Evolutionary conservation across 306 rosid species (phyloP).

Genomic region (Acacia confusa): DNA sequence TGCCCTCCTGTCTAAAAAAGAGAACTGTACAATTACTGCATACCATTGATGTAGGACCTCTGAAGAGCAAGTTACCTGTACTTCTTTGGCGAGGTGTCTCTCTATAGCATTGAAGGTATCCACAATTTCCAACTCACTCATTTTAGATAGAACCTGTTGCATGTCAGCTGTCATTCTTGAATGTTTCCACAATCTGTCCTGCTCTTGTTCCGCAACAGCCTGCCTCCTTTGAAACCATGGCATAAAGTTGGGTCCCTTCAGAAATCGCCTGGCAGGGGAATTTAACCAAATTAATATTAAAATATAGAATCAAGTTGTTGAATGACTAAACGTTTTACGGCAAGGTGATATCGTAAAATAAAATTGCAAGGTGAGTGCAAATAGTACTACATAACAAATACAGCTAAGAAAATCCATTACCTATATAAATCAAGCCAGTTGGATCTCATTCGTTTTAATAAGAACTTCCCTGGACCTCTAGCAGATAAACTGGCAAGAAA

Average conservation of each 20-base stretch:
- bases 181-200: constrained; percentile 78
- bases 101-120: constrained; percentile 83
- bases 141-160: constrained; percentile 56
- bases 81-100: constrained; percentile 72
- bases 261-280: constrained; percentile 63
- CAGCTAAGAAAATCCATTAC: constrained; percentile 39
- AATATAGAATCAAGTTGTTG: background rate
- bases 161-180: constrained; percentile 79
- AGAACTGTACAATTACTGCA: constrained; percentile 10
- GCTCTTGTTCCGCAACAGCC: constrained; percentile 82
- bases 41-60: background rate
- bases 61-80: constrained; percentile 53
- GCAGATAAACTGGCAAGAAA: constrained; percentile 74
- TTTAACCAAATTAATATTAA: constrained; percentile 22
- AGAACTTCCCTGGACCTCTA: constrained; percentile 95
- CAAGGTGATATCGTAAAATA: background rate
- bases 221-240: constrained; percentile 93
- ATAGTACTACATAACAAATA: constrained; percentile 9
- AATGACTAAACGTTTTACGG: background rate
- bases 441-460: constrained; percentile 84
- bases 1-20: background rate
- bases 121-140: constrained; percentile 82
- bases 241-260: constrained; percentile 82
- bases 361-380: background rate
- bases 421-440: constrained; percentile 94